Base-by-base conservation (phyloP, 192 early-diverging fungal species). In the Coemansia sp. region DNA sequence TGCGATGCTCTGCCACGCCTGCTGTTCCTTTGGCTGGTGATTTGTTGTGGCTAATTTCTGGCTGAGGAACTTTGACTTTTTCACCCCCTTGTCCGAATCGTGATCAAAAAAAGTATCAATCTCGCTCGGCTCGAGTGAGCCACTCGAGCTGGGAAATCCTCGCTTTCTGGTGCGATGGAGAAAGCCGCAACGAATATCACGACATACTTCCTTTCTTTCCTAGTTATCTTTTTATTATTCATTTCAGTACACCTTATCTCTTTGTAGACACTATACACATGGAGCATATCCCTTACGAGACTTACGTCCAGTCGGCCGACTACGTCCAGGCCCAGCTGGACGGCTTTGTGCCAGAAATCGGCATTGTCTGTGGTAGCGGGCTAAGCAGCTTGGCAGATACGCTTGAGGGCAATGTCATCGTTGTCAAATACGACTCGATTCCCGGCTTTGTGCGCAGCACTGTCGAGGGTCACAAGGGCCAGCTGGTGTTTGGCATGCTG, bases 281-380 rank as follows among this genome's bases (percentile, higher is more conserved):
- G 71, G 40, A 27, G 22, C 75, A 82, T 10, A 79, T 79, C 16
- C 71, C 82, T n/a, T 72, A 76, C 74, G 66, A 78, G n/a, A 69
- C 71, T 5, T 79, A 79, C 54, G 55, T 12, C 15, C 61, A 72
- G 70, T 78, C 82, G 12, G 82, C 77, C 38, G 74, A 76, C 63
- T 79, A 76, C 54, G 11, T 84, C 34, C 51, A 36, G 40, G 20
- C 38, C 16, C 73, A 55, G 57, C 44, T 79, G 12, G 42, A 44
- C 43, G 77, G 65, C n/a, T 68, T 74, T 60, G 67, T 16, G 27
- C 82, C 82, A 15, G 67, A 75, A 34, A 62, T 98, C 64, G 95
- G 90, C 64, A 93, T 98, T 65, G 89, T 98, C 72, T 96, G 95
- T 80, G 96, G 96, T 42, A 90, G 90, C 61, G 96, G 96, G 18